Evolutionary conservation across 345 rosid genomes (phyloP), one percentile per base, ranked within the genome.

Genomic region (Lepidium sativum): DNA sequence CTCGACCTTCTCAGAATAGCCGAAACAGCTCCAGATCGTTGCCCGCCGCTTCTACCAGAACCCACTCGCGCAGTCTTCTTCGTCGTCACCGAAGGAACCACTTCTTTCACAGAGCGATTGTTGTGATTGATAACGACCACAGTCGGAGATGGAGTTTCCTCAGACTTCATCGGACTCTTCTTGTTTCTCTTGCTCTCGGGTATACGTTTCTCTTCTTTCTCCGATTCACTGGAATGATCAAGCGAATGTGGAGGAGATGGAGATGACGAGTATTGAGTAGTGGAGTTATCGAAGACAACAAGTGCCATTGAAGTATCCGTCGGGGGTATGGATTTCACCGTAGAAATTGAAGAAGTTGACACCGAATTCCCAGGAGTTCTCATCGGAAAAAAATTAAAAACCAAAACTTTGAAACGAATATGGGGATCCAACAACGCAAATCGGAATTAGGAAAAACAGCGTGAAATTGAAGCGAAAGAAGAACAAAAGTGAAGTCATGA

Each of bases 291-390:
- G 61, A 80, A 63, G 40, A 83, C 60, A 35, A 86, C 80, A 73
- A 92, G 76, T 2, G 98, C 89, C 78, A 63, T 78, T 59, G 92
- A 81, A 55, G 66, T 74, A 15, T 84, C 82, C 9, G 51, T 3
- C 58, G 67, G 62, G 14, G 70, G 81, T n/a, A 65, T 17, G 13
- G 71, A 59, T 34, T 42, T 65, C 47, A 17, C 71, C 41, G 53
- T 37, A 0, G 70, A 63, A 6, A 55, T 39, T 12, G 70, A 41
- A 21, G 76, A 56, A 3, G 70, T 70, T 11, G 75, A 55, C 75
- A 29, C 55, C 60, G 41, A 15, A 14, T 70, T 54, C 1, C 57
- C 37, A 8, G 76, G 62, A 38, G 72, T 59, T 66, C 45, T 66
- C 72, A 66, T 59, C 56, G 62, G 56, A 63, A 1, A 6, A 27